Evolutionary conservation across 768 basidiomycete genomes (phyloP).

Genomic region (Phylloporus sp.): DNA sequence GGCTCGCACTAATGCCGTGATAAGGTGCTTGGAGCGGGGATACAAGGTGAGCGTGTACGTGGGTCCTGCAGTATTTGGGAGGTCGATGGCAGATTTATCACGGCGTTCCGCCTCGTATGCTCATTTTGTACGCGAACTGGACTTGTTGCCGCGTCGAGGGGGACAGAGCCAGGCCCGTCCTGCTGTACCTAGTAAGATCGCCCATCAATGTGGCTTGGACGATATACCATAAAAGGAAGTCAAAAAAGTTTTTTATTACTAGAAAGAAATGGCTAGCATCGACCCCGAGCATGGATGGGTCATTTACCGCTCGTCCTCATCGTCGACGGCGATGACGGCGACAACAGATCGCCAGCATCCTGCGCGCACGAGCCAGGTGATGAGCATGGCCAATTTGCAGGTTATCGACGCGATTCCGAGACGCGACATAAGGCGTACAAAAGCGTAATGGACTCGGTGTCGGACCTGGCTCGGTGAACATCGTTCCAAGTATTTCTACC

Average conservation of each 20-base stretch:
- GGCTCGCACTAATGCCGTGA: conserved; percentile 50
- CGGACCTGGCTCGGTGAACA: conserved; percentile 38
- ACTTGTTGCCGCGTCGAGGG: not conserved
- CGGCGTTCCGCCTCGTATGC: conserved; percentile 24
- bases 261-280: too few species aligned
- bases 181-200: too few species aligned
- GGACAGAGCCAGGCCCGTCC: too few species aligned
- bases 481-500: conserved; percentile 20
- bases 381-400: conserved; percentile 1
- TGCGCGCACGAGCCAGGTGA: not conserved
- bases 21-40: conserved; percentile 2
- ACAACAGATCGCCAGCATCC: not conserved
- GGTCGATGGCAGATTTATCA: conserved; percentile 13
- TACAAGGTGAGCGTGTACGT: conserved; percentile 11
- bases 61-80: conserved; percentile 27
- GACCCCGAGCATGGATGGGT: conserved; percentile 25
- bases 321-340: conserved; percentile 5
- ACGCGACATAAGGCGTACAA: conserved; percentile 13
- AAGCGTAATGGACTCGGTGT: conserved; percentile 37
- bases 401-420: conserved; percentile 11
- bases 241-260: conserved; percentile 25
- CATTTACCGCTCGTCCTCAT: not conserved
- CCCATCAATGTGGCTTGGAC: too few species aligned
- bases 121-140: conserved; percentile 13
- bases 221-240: conserved; percentile 18